Evolutionary conservation across 108 stramenopile species (phyloP).

Genomic region (Nitzschia palea): DNA sequence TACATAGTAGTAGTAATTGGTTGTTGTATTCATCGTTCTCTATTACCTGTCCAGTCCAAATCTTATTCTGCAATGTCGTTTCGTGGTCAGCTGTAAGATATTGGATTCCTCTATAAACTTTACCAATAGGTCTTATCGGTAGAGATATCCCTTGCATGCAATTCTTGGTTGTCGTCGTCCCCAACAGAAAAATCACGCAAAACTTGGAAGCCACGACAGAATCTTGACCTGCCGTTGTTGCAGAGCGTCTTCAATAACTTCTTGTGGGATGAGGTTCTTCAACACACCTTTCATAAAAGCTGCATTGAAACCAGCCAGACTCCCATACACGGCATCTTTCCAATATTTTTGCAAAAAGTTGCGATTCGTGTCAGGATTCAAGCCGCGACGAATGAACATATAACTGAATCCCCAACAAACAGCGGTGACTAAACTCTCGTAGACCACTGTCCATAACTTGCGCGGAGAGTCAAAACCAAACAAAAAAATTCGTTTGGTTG

Average conservation of each 20-base stretch:
- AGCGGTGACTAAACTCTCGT: constrained; percentile 76
- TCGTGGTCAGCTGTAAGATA: too few species aligned
- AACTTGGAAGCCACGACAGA: constrained; percentile 52
- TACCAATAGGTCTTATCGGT: too few species aligned
- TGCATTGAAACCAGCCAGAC: constrained; percentile 89
- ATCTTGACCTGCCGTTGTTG: constrained; percentile 51
- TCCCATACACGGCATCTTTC: constrained; percentile 91
- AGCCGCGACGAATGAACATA: constrained; percentile 78
- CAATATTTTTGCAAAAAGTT: constrained; percentile 81
- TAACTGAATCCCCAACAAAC: constrained; percentile 87
- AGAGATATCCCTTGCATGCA: too few species aligned
- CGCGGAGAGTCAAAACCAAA: constrained; percentile 84
- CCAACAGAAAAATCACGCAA: too few species aligned
- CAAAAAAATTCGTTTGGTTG: constrained; percentile 77
- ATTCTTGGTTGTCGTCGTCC: too few species aligned
- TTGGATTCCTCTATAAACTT: too few species aligned
- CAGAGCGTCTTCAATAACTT: constrained; percentile 55
- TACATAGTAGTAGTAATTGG: too few species aligned
- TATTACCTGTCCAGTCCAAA: too few species aligned
- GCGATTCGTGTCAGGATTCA: constrained; percentile 84
- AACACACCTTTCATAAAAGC: constrained; percentile 87
- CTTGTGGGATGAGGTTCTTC: constrained; percentile 87
- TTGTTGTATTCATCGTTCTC: too few species aligned
- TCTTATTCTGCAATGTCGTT: too few species aligned
- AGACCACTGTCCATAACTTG: constrained; percentile 84